Percentiles rank a stretch among this genome's conserved stretches.
These are phyloP conservation scores for Fraxinus baroniana DNA, from an alignment of 305 asterid genomes.

Conservation along the genomic window DNA sequence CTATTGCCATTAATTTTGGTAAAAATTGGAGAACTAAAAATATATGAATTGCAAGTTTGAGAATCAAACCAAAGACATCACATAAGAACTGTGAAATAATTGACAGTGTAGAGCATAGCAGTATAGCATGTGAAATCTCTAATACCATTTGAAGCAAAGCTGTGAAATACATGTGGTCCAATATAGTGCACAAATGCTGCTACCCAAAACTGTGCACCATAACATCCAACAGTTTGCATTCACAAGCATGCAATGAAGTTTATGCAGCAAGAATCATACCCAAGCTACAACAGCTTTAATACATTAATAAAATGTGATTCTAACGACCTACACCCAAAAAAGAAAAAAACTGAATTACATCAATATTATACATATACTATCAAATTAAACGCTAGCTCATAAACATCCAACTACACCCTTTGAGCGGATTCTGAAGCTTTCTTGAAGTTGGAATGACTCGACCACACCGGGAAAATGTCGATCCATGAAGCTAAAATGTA, in stretches of 20 bases:
- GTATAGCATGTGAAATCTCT: no score
- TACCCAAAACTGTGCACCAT: not conserved
- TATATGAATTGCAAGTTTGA: no score
- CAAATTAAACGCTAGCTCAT: conserved; percentile 11
- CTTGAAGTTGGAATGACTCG: not conserved
- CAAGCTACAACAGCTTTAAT: not conserved
- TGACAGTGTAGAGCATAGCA: no score
- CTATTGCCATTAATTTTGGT: no score
- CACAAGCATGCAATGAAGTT: not conserved
- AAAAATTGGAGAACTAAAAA: no score
- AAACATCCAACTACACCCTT: conserved; percentile 12
- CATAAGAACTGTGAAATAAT: no score
- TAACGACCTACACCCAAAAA: not conserved
- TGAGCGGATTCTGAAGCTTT: not conserved
- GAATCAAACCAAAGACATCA: no score
- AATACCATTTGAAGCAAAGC: no score
- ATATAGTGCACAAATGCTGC: not conserved
- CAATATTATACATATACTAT: conserved; percentile 12
- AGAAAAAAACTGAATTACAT: conserved; percentile 7
- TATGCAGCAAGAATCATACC: conserved; percentile 6
- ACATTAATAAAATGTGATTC: not conserved
- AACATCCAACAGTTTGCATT: not conserved
- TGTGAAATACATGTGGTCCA: not conserved
- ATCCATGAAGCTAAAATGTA: conserved; percentile 49
- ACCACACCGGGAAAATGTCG: not conserved